phyloP scores from a whole-genome alignment of 1,284 basidiomycete genomes.

The Entoloma clypeatum region DNA sequence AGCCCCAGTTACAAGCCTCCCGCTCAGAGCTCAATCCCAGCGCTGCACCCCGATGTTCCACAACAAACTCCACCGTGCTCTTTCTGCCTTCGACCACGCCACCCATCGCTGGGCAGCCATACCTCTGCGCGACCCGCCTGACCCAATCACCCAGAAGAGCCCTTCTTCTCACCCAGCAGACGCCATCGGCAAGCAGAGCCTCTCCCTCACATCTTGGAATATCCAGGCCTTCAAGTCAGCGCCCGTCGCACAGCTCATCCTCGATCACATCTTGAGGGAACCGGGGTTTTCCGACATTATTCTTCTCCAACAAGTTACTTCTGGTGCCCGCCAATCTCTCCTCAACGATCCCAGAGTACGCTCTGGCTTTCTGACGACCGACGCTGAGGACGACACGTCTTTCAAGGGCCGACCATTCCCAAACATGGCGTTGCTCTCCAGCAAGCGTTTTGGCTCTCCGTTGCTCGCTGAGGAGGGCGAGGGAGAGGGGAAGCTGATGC shows the following conservation, averaged over 20 bases:
- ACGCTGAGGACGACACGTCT: conserved; percentile 35
- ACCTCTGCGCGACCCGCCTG: conserved; percentile 20
- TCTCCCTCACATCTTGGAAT: conserved; percentile 20
- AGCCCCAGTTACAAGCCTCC: too few species aligned
- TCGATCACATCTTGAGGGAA: conserved; percentile 30
- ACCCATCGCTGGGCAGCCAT: conserved; percentile 23
- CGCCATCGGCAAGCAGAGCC: conserved; percentile 10
- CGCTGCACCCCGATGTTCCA: too few species aligned
- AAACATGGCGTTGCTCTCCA: conserved; percentile 39
- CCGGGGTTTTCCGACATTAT: conserved; percentile 32
- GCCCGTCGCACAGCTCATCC: conserved; percentile 28
- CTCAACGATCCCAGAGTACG: conserved; percentile 30
- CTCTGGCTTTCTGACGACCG: conserved; percentile 30
- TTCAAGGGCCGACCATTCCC: conserved; percentile 35
- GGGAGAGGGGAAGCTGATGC: conserved; percentile 25
- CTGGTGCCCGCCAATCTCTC: conserved; percentile 22
- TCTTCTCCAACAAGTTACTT: conserved; percentile 37
- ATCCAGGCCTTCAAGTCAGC: conserved; percentile 25
- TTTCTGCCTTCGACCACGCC: conserved; percentile 21
- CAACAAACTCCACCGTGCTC: conserved; percentile 17
- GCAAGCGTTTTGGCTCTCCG: conserved; percentile 27
- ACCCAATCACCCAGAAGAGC: conserved; percentile 17
- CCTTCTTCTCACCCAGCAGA: too few species aligned
- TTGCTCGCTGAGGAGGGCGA: conserved; percentile 24
- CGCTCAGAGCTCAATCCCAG: too few species aligned